Evolutionary conservation across 352 stramenopile genomes (phyloP), one percentile per base, ranked within the genome.

Genomic region (Phytopythium sindhum): DNA sequence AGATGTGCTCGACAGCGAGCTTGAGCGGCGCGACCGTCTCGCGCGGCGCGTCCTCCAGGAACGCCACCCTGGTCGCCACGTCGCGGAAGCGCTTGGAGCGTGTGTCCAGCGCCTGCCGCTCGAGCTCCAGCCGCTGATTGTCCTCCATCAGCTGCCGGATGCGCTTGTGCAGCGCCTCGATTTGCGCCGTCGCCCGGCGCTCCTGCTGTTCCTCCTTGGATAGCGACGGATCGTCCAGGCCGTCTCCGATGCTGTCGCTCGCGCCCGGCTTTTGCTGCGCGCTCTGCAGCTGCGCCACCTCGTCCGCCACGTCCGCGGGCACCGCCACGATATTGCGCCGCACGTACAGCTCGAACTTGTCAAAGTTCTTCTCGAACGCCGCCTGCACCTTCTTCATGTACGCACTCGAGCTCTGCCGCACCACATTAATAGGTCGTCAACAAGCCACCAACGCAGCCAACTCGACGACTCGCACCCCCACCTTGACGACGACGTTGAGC

Each of bases 271-370:
- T 64, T 31, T 56, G 48, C 24, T 64, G 75, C 39, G 84, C 65
- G 19, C 65, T 60, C 53, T 80, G 65, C 56, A 84, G 63, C 44
- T 80, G 48, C 15, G 75, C 69, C 29, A 89, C 77, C 33, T 78
- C 67, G 31, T 85, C 72, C n/a, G 42, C 64, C 0, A 93, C 60
- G 24, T 74, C 51, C 0, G 69, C 59, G 0, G 84, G 82, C 44
- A 90, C 72, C 11, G 73, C 73, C 35, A 91, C 81, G 41, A 93
- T 88, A 58, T 91, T 93, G 63, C 85, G 82, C 0, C 78, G 69
- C 65, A 91, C 73, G 48, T 93, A 93, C 11, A 91, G 64, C 62
- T 91, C 85, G 53, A 93, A 89, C 64, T 93, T 93, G 70, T 89
- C 81, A 62, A 93, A 93, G 63, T 93, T 93, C 62, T 87, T 90